phyloP scores from a whole-genome alignment of 345 rosid species.

The Syzygium oleosum region DNA sequence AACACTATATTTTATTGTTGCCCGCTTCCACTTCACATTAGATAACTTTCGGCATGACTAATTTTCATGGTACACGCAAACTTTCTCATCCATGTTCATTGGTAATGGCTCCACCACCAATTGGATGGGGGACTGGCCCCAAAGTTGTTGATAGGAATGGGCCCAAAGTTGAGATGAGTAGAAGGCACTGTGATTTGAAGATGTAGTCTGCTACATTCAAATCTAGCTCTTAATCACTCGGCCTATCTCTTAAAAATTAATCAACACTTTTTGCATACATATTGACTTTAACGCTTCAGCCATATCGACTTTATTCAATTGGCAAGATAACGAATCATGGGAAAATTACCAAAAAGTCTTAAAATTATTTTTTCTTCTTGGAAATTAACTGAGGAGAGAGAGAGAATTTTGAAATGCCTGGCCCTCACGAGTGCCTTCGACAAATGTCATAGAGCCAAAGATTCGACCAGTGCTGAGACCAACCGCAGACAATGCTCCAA shows the following conservation, averaged over 20 bases:
- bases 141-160: not conserved
- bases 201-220: not conserved
- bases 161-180: not conserved
- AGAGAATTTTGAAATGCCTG: constrained; percentile 31
- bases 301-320: not conserved
- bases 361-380: not conserved
- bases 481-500: constrained; percentile 36
- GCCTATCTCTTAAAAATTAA: not conserved
- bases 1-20: not conserved
- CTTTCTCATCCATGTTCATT: not conserved
- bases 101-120: not conserved
- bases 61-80: not conserved
- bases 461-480: constrained; percentile 44
- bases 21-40: not conserved
- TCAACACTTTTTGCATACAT: not conserved
- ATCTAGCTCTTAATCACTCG: not conserved
- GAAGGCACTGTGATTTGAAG: not conserved
- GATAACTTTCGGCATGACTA: not conserved
- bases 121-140: not conserved
- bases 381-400: not conserved
- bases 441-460: constrained; percentile 33
- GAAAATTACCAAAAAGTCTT: too few species aligned
- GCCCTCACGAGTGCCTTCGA: constrained; percentile 40
- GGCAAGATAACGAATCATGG: not conserved
- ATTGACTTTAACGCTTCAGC: not conserved